Evolutionary conservation across 768 basidiomycete genomes (phyloP).

Genomic region (Leccinum barrowsii): DNA sequence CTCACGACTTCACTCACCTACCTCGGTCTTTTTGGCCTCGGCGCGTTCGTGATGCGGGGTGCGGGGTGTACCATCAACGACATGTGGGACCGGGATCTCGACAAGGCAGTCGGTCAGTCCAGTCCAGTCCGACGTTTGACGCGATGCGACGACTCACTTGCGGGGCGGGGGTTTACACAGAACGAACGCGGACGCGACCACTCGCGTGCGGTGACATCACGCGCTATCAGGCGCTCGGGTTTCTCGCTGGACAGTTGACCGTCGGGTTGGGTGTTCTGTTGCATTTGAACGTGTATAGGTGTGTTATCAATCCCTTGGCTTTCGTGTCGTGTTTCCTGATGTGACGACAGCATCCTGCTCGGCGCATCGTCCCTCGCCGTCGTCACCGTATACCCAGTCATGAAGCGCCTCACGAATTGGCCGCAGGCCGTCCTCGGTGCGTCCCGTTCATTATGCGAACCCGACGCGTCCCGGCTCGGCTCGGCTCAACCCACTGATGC

Average conservation of each 20-base stretch:
- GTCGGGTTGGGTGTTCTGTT: constrained; percentile 81
- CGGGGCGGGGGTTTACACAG: constrained; percentile 42
- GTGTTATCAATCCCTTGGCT: background rate
- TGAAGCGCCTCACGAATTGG: constrained; percentile 97
- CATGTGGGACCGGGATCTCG: constrained; percentile 94
- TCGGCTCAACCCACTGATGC: too few relatives aligned
- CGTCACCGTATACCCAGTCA: constrained; percentile 88
- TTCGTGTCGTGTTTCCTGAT: background rate
- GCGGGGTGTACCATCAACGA: constrained; percentile 99
- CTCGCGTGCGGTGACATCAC: constrained; percentile 82
- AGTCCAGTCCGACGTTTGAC: background rate
- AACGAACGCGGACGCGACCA: constrained; percentile 83
- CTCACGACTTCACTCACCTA: constrained; percentile 69
- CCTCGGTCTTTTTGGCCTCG: constrained; percentile 78
- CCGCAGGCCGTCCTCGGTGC: constrained; percentile 92
- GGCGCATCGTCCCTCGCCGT: constrained; percentile 89
- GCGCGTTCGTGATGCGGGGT: constrained; percentile 93
- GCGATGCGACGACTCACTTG: too few relatives aligned
- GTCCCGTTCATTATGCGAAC: background rate
- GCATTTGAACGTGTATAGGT: constrained; percentile 97
- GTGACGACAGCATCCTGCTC: constrained; percentile 54
- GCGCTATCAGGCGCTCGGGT: constrained; percentile 67
- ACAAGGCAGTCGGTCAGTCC: constrained; percentile 79
- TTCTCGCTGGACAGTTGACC: constrained; percentile 79
- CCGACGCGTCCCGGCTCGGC: too few relatives aligned